Base-by-base conservation (phyloP, 495 filamentous ascomycete species). In the Penicillium antarcticum region DNA sequence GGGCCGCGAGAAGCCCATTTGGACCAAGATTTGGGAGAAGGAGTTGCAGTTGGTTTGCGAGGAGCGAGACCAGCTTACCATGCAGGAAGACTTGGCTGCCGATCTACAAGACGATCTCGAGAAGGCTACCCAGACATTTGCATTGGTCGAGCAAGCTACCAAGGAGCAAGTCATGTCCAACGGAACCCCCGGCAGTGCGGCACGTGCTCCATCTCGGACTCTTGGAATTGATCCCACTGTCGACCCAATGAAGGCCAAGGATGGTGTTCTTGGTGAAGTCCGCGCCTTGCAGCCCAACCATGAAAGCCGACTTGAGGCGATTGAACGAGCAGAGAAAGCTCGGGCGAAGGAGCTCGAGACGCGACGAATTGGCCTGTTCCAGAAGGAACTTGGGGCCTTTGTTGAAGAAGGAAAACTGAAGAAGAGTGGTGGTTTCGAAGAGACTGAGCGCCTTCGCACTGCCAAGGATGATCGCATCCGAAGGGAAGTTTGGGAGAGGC, bases 21-120 rank as follows among this genome's bases (percentile, higher is more conserved):
- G 94, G 90, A 95, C 88, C 19, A 96, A 96, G 78, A 94, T 97
- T 52, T 97, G 95, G 94, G 91, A 97, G 79, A 88, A 90, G 69
- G 91, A 97, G 61, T 75, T 99, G 40, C 86, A 96, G 67, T 79
- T 90, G 41, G 94, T 99, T 12, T 97, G 92, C 71, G 89, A 92
- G 56, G 95, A 96, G 55, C 85, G 91, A 59, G 92, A 97, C 61
- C 84, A 95, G 60, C 80, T 97, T 45, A 94, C 89, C 14, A 86
- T 96, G 75, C 89, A 95, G 70, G 94, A 99, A 68, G 94, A 96
- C 36, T 80, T 97, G 18, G 87, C 88, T 49, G 83, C 90, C 9
- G 94, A 99, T 72, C 70, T 99, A 40, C 83, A 95, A 54, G 91
- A 96, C 53, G 94, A 99, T 71, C 75, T 99, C 29, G 94, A 96